A percentile compares a stretch with the other conserved stretches of the same genome.
phyloP scores from a whole-genome alignment of 129 eudicot genomes.

The Tagetes patula region DNA sequence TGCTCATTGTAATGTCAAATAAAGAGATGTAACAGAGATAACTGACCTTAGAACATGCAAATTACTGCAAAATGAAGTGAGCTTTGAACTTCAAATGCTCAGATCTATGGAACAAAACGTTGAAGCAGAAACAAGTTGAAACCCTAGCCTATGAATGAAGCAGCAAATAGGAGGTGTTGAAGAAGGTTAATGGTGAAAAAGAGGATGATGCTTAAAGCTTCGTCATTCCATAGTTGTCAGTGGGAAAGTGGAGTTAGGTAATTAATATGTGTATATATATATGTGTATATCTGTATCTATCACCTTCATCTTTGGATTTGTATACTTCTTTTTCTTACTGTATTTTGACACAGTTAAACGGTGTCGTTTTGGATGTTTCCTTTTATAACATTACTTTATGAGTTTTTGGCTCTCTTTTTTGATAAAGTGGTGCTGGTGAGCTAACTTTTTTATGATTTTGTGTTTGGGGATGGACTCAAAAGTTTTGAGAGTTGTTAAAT shows the following conservation, averaged over 20 bases:
- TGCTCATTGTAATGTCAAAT: background rate
- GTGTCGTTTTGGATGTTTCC: background rate
- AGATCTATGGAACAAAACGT: constrained; percentile 29
- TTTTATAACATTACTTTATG: background rate
- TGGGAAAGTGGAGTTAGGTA: constrained; percentile 46
- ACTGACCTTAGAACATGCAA: constrained; percentile 24
- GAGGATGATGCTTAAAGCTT: constrained; percentile 49
- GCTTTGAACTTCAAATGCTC: background rate
- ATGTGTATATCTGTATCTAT: constrained; percentile 7
- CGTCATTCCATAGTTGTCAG: constrained; percentile 40
- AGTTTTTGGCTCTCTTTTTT: background rate
- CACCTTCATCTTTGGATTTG: background rate
- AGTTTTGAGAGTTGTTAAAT: no score
- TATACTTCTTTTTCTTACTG: no score
- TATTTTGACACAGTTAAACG: background rate
- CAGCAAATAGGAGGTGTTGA: background rate
- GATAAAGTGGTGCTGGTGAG: no score
- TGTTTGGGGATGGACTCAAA: no score
- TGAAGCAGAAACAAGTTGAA: constrained; percentile 9
- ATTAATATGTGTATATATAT: background rate
- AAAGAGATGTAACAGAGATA: background rate
- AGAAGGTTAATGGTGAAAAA: constrained; percentile 28
- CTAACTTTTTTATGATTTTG: no score
- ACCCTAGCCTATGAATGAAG: background rate
- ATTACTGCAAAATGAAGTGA: constrained; percentile 12